Evolutionary conservation across 2,329 filamentous ascomycete genomes (phyloP).

Genomic region (Monosporascus sp.): DNA sequence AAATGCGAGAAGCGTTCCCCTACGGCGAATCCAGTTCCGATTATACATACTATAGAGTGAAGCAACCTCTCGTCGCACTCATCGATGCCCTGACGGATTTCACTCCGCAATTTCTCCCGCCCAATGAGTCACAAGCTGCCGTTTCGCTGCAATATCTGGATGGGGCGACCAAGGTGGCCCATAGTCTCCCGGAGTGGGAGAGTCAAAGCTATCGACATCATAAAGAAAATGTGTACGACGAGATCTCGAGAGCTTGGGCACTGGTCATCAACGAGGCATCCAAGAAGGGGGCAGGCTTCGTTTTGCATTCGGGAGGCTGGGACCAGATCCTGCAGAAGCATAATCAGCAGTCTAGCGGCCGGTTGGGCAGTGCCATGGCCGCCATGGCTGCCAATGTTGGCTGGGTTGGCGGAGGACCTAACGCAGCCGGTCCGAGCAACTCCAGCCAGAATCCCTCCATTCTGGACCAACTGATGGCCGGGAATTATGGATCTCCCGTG

Average conservation of each 20-base stretch:
- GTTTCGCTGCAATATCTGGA: slow-evolving; percentile 84
- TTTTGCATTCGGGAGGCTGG: slow-evolving; percentile 86
- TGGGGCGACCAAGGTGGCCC: slow-evolving; percentile 82
- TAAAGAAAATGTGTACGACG: slow-evolving; percentile 93
- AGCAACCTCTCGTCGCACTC: slow-evolving; percentile 70
- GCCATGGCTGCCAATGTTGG: slow-evolving; percentile 70
- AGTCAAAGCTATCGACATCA: slow-evolving; percentile 82
- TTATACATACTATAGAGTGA: slow-evolving; percentile 91
- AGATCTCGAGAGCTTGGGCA: slow-evolving; percentile 90
- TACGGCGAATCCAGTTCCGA: slow-evolving; percentile 82
- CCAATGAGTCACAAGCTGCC: slow-evolving; percentile 78
- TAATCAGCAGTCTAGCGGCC: slow-evolving; percentile 78
- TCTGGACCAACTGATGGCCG: slow-evolving; percentile 56
- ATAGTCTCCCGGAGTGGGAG: slow-evolving; percentile 86
- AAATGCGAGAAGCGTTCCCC: slow-evolving; percentile 74
- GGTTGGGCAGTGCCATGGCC: slow-evolving; percentile 72
- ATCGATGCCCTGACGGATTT: slow-evolving; percentile 90
- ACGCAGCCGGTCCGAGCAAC: slow-evolving; percentile 13
- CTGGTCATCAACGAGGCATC: slow-evolving; percentile 84
- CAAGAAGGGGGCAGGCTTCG: slow-evolving; percentile 86
- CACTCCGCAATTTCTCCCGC: slow-evolving; percentile 90
- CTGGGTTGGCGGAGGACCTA: slow-evolving; percentile 59
- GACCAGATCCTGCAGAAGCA: slow-evolving; percentile 83
- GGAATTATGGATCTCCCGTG: slow-evolving; percentile 54
- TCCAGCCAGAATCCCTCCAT: slow-evolving; percentile 48